phyloP scores from a whole-genome alignment of 2,329 filamentous ascomycete species.

The Fonsecaea pugnacius region DNA sequence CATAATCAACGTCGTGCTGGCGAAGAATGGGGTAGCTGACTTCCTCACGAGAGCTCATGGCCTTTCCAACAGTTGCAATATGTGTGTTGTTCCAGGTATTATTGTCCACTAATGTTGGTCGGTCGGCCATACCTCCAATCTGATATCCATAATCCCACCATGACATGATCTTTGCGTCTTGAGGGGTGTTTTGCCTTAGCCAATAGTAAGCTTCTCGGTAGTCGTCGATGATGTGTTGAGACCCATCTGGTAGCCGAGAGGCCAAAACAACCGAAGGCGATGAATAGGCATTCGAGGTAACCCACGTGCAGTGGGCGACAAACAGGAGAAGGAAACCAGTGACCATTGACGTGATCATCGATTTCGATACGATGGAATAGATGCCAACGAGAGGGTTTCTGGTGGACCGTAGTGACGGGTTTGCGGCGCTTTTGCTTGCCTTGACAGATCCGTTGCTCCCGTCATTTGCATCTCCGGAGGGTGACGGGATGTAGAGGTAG shows the following conservation, averaged over 20 bases:
- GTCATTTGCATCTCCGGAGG: conserved; percentile 54
- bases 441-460: conserved; percentile 44
- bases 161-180: conserved; percentile 98
- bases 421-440: conserved; percentile 62
- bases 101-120: conserved; percentile 96
- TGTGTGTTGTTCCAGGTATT: conserved; percentile 99
- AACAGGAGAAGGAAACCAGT: conserved; percentile 86
- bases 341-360: conserved; percentile 72
- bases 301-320: conserved; percentile 98
- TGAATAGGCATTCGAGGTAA: conserved; percentile 98
- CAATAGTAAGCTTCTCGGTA: conserved; percentile 99
- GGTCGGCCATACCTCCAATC: conserved; percentile 98
- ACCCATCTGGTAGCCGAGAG: conserved; percentile 88
- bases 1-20: conserved; percentile 97
- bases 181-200: conserved; percentile 93
- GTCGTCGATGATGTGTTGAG: conserved; percentile 98
- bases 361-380: conserved; percentile 78
- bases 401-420: conserved; percentile 67
- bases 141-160: conserved; percentile 99
- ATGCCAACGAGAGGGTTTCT: conserved; percentile 79
- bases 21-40: conserved; percentile 98
- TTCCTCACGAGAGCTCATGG: conserved; percentile 96
- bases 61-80: conserved; percentile 98
- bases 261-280: conserved; percentile 96
- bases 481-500: conserved; percentile 72